Evolutionary conservation across 257 asterid genomes (phyloP).

Genomic region (Solanum etuberosum): DNA sequence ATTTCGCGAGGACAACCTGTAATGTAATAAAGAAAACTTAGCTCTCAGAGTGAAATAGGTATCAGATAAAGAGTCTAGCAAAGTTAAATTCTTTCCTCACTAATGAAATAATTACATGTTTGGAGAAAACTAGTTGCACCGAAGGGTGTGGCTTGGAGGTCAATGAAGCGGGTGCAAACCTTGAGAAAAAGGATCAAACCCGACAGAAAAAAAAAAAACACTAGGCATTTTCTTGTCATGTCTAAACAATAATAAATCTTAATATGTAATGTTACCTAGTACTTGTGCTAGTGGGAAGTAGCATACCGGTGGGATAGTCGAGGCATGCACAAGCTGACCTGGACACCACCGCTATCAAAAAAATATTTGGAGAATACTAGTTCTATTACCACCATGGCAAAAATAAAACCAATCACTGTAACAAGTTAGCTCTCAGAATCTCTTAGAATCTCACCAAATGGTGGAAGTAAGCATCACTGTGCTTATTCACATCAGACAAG

Average conservation of each 20-base stretch:
- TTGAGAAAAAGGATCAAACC: not conserved
- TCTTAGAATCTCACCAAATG: not conserved
- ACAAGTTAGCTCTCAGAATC: not conserved
- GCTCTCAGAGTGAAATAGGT: not conserved
- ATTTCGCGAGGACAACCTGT: conserved; percentile 93
- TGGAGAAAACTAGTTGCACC: not conserved
- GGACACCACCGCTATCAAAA: not conserved
- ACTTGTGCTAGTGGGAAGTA: not conserved
- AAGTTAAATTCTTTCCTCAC: not conserved
- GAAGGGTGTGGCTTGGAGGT: not conserved
- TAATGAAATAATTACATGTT: not conserved
- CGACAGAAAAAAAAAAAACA: not conserved
- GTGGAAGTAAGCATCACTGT: not conserved
- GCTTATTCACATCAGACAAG: not conserved
- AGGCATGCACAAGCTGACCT: not conserved
- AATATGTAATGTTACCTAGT: not conserved
- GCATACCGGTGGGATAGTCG: not conserved
- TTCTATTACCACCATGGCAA: not conserved
- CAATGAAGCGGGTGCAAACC: not conserved
- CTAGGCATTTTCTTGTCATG: not conserved
- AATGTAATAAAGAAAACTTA: not conserved
- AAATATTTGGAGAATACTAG: not conserved
- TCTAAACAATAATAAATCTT: not conserved
- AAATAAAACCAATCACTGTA: not conserved
- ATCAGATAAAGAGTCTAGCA: not conserved